A percentile compares a stretch with the other conserved stretches of the same genome.
Evolutionary conservation across 1,139 yeast genomes (phyloP).

Genomic region (Candida labiduridarum): DNA sequence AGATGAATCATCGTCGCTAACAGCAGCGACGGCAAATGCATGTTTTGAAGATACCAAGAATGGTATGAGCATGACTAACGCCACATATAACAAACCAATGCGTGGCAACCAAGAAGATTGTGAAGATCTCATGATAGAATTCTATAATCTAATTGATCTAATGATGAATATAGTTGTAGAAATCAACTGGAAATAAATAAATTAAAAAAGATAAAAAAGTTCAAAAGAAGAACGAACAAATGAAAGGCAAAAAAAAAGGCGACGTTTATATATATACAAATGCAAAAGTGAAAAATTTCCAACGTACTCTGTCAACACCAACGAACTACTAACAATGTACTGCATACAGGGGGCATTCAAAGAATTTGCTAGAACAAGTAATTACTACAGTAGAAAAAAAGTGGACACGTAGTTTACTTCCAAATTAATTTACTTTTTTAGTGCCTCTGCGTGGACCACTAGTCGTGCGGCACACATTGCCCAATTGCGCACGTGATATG

Average conservation of each 20-base stretch:
- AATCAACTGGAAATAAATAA: background rate
- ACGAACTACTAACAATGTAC: slow-evolving; percentile 1
- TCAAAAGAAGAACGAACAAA: background rate
- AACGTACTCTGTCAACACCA: slow-evolving; percentile 4
- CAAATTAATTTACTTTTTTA: background rate
- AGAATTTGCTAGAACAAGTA: slow-evolving; percentile 9
- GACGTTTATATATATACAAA: slow-evolving; percentile 1
- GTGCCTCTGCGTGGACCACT: background rate
- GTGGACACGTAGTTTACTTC: slow-evolving; percentile 1
- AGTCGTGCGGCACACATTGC: background rate
- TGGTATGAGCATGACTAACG: slow-evolving; percentile 48
- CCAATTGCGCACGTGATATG: background rate
- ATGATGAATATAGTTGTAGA: background rate
- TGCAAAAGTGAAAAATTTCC: slow-evolving; percentile 3
- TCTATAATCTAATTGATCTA: slow-evolving; percentile 8
- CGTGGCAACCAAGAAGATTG: slow-evolving; percentile 18
- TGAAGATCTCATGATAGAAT: slow-evolving; percentile 12
- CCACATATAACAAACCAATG: slow-evolving; percentile 19
- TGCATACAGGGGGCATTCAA: slow-evolving; percentile 3
- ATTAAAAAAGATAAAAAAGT: background rate
- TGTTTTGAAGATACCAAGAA: slow-evolving; percentile 35
- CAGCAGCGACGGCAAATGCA: slow-evolving; percentile 30
- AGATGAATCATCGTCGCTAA: slow-evolving; percentile 34
- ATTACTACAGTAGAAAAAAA: slow-evolving; percentile 1
- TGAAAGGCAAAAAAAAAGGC: background rate